These are phyloP conservation scores for Stromatinia cepivora DNA, from an alignment of 2,329 filamentous ascomycete species.

Conservation along the genomic window DNA sequence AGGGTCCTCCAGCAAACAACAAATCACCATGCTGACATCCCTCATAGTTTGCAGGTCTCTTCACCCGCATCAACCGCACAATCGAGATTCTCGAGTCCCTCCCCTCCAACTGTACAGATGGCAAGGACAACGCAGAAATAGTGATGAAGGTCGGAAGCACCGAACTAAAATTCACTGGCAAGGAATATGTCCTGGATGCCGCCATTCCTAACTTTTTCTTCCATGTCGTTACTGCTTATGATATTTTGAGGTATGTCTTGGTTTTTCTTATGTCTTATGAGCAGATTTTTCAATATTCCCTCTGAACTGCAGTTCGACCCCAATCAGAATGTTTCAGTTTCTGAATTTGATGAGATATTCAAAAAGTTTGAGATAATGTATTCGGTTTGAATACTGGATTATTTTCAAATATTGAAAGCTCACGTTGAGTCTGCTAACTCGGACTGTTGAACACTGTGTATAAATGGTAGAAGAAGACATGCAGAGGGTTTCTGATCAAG, in stretches of 20 bases:
- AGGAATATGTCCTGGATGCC: slow-evolving; percentile 51
- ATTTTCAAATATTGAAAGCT: no score
- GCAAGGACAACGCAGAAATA: slow-evolving; percentile 45
- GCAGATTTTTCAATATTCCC: no score
- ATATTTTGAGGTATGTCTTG: slow-evolving; percentile 52
- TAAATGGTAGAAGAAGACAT: neutral
- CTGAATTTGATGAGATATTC: no score
- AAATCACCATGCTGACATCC: neutral
- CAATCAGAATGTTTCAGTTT: no score
- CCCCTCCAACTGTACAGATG: slow-evolving; percentile 46
- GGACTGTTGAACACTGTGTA: no score
- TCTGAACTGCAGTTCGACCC: no score
- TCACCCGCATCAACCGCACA: slow-evolving; percentile 49
- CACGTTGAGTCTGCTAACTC: no score
- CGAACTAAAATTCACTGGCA: slow-evolving; percentile 45
- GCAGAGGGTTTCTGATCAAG: no score
- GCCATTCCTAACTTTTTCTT: slow-evolving; percentile 64
- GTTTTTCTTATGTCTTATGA: neutral
- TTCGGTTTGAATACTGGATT: no score
- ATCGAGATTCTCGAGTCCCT: slow-evolving; percentile 49
- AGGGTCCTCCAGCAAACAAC: neutral
- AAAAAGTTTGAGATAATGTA: no score
- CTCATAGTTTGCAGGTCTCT: slow-evolving; percentile 49
- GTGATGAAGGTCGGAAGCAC: slow-evolving; percentile 40
- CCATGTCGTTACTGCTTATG: slow-evolving; percentile 60